Conservation (phyloP, 1,284 basidiomycete genomes). For the Thecaphora thlaspeos region DNA sequence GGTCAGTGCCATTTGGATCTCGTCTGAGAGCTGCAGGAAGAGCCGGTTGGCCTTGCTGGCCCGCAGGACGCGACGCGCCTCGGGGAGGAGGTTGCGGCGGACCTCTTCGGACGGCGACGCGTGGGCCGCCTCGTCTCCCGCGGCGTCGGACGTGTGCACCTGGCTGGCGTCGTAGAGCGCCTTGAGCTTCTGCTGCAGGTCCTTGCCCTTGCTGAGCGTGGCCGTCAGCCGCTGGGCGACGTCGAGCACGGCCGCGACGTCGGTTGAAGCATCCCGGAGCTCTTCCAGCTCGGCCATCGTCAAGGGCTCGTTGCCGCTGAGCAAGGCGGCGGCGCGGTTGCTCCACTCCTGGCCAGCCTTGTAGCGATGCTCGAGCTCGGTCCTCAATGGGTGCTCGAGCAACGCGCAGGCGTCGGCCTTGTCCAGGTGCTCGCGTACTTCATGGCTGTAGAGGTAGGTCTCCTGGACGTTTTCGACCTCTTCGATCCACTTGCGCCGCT, state of each 20-base stretch:
- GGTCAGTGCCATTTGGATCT: conserved; percentile 26
- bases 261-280: conserved; percentile 25
- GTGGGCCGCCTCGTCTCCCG: conserved; percentile 28
- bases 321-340: conserved; percentile 9
- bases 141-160: conserved; percentile 1
- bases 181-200: conserved; percentile 20
- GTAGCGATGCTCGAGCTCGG: conserved; percentile 23
- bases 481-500: conserved; percentile 68
- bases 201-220: conserved; percentile 25
- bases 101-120: conserved; percentile 24
- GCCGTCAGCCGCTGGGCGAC: conserved; percentile 22
- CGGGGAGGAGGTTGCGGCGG: conserved; percentile 30
- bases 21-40: conserved; percentile 18
- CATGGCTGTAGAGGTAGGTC: conserved; percentile 38
- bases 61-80: conserved; percentile 33
- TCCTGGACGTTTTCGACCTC: conserved; percentile 61
- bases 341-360: conserved; percentile 39
- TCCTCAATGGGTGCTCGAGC: conserved; percentile 49
- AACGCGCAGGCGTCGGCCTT: conserved; percentile 71
- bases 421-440: conserved; percentile 67
- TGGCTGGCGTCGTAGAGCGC: conserved; percentile 5
- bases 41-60: conserved; percentile 28
- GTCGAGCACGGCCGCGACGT: conserved; percentile 32
- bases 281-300: conserved; percentile 23
- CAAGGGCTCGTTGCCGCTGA: conserved; percentile 6